phyloP scores from a whole-genome alignment of 2,329 filamentous ascomycete genomes.

The Arthrobotrys megalospora region DNA sequence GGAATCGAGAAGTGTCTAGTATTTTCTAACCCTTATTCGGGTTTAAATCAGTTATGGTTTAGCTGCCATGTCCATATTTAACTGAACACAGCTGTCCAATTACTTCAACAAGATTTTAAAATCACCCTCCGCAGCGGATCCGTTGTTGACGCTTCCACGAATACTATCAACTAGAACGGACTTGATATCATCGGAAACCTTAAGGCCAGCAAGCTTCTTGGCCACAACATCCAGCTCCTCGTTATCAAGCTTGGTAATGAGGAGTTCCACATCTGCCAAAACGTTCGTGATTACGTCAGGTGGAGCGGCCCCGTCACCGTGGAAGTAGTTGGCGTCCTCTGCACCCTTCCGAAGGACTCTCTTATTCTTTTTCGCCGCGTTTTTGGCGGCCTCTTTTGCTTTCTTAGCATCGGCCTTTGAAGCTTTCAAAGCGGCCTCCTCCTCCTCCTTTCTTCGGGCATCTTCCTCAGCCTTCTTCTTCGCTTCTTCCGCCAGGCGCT shows the following conservation, averaged over 20 bases:
- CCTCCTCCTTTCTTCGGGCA: conserved; percentile 82
- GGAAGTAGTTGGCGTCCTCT: conserved; percentile 99
- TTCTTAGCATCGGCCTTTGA: conserved; percentile 90
- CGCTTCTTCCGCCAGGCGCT: conserved; percentile 87
- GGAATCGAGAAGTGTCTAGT: not conserved
- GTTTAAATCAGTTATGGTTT: not conserved
- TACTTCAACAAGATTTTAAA: conserved; percentile 74
- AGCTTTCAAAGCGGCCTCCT: conserved; percentile 87
- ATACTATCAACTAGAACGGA: conserved; percentile 83
- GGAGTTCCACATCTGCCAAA: conserved; percentile 85
- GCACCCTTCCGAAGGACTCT: conserved; percentile 92
- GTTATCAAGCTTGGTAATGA: conserved; percentile 89
- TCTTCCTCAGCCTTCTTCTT: conserved; percentile 86
- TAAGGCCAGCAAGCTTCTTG: conserved; percentile 81
- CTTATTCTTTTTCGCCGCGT: conserved; percentile 99
- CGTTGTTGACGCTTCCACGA: conserved; percentile 81
- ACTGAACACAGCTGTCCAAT: too few relatives aligned
- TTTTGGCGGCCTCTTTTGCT: conserved; percentile 98
- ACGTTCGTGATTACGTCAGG: conserved; percentile 84
- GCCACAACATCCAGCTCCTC: conserved; percentile 91
- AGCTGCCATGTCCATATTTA: not conserved
- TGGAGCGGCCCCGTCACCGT: conserved; percentile 77
- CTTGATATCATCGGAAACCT: conserved; percentile 88
- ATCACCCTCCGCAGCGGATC: conserved; percentile 89
- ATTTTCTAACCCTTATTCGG: not conserved